Conservation (phyloP, 2,329 filamentous ascomycete species). For the Trichophyton simii region DNA sequence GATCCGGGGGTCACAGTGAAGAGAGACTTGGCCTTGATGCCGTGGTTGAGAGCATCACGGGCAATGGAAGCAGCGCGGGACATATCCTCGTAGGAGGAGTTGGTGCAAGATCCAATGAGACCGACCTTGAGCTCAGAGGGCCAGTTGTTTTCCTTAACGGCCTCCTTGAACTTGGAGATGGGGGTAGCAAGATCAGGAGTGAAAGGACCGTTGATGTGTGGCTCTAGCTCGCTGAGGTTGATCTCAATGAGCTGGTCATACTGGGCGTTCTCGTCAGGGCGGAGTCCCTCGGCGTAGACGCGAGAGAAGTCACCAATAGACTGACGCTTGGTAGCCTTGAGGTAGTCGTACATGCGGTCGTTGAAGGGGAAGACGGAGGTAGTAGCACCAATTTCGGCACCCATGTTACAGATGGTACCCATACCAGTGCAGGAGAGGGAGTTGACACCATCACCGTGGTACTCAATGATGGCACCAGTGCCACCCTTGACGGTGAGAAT, state of each 20-base stretch:
- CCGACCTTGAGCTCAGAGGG: conserved; percentile 93
- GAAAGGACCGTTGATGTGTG: conserved; percentile 97
- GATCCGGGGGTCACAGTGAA: conserved; percentile 95
- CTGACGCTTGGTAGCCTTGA: conserved; percentile 77
- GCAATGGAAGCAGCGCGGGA: conserved; percentile 83
- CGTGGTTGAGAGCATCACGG: conserved; percentile 78
- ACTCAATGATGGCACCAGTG: conserved; percentile 63
- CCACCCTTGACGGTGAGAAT: conserved; percentile 97
- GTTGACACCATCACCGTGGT: conserved; percentile 56
- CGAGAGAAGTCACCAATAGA: conserved; percentile 85
- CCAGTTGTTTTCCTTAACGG: conserved; percentile 90
- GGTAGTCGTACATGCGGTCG: conserved; percentile 94
- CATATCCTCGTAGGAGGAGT: conserved; percentile 85
- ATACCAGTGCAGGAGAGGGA: conserved; percentile 71
- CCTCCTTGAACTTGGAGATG: conserved; percentile 93
- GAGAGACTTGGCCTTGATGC: conserved; percentile 80
- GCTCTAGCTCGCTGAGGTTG: conserved; percentile 88
- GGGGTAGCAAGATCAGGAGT: conserved; percentile 95
- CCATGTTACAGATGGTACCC: conserved; percentile 66
- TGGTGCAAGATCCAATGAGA: conserved; percentile 96
- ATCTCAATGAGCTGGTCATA: conserved; percentile 96
- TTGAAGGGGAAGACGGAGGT: conserved; percentile 97
- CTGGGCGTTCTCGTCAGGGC: conserved; percentile 76
- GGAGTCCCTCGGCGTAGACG: conserved; percentile 70
- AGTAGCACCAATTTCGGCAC: conserved; percentile 56